phyloP scores from a whole-genome alignment of 208 protist genomes.

The Entamoeba dispar region DNA sequence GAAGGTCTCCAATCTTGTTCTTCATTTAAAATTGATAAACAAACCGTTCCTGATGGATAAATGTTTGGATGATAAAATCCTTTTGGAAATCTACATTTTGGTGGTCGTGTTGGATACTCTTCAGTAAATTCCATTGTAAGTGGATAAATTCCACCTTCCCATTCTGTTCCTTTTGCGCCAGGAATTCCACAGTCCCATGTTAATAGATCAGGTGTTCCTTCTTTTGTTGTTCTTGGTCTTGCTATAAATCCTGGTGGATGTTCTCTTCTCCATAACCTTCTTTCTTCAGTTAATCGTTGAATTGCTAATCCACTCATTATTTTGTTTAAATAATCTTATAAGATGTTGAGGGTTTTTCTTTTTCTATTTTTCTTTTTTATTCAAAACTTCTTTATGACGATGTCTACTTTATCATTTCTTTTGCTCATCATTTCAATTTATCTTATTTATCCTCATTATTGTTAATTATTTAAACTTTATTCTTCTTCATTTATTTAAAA shows the following conservation, averaged over 20 bases:
- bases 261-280: slow-evolving; percentile 19
- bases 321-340: too few relatives aligned
- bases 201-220: slow-evolving; percentile 62
- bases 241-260: slow-evolving; percentile 26
- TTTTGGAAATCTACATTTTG: slow-evolving; percentile 78
- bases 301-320: neutral
- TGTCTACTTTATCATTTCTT: too few relatives aligned
- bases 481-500: too few relatives aligned
- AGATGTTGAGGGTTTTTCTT: too few relatives aligned
- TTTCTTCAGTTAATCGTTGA: slow-evolving; percentile 18
- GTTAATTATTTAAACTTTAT: too few relatives aligned
- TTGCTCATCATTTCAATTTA: too few relatives aligned
- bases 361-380: too few relatives aligned
- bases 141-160: slow-evolving; percentile 76
- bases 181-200: slow-evolving; percentile 86
- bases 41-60: slow-evolving; percentile 91
- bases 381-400: too few relatives aligned
- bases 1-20: slow-evolving; percentile 90
- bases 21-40: slow-evolving; percentile 89
- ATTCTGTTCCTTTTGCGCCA: slow-evolving; percentile 62
- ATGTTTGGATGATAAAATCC: slow-evolving; percentile 96
- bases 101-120: slow-evolving; percentile 85
- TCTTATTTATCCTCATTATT: too few relatives aligned
- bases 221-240: neutral
- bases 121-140: slow-evolving; percentile 73